These are phyloP conservation scores for Hirschfeldia incana DNA, from an alignment of 345 rosid genomes.

Conservation along the genomic window DNA sequence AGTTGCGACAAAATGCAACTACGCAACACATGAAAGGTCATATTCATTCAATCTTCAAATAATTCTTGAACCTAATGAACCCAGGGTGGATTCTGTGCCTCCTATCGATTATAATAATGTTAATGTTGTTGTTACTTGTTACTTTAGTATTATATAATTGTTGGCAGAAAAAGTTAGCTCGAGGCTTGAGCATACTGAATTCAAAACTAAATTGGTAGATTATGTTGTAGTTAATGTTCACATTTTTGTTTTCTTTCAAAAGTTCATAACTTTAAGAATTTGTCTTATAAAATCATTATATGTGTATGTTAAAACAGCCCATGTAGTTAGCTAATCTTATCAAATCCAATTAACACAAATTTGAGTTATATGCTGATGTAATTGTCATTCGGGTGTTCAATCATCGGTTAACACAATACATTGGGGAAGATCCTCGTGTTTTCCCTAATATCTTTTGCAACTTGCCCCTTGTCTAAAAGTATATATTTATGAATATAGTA, in stretches of 20 bases:
- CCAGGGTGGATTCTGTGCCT: slow-evolving; percentile 24
- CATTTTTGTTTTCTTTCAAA: not conserved
- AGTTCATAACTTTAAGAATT: not conserved
- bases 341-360: not conserved
- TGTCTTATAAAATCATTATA: not conserved
- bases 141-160: not conserved
- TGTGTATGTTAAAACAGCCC: not conserved
- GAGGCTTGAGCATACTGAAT: not conserved
- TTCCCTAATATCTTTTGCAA: slow-evolving; percentile 28
- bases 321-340: slow-evolving; percentile 6
- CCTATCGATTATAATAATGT: not conserved
- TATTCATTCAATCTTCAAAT: slow-evolving; percentile 27
- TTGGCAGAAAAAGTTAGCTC: not conserved
- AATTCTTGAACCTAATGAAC: slow-evolving; percentile 7
- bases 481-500: not conserved
- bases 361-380: not conserved
- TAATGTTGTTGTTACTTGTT: not conserved
- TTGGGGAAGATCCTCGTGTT: slow-evolving; percentile 35
- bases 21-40: slow-evolving; percentile 36
- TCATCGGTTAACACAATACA: slow-evolving; percentile 28
- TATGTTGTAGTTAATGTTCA: not conserved
- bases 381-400: slow-evolving; percentile 23
- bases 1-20: slow-evolving; percentile 33
- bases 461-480: not conserved
- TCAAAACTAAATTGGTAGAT: not conserved